These are phyloP conservation scores for Cyclostephanos invisitatus DNA, from an alignment of 108 stramenopile genomes.

Conservation along the genomic window DNA sequence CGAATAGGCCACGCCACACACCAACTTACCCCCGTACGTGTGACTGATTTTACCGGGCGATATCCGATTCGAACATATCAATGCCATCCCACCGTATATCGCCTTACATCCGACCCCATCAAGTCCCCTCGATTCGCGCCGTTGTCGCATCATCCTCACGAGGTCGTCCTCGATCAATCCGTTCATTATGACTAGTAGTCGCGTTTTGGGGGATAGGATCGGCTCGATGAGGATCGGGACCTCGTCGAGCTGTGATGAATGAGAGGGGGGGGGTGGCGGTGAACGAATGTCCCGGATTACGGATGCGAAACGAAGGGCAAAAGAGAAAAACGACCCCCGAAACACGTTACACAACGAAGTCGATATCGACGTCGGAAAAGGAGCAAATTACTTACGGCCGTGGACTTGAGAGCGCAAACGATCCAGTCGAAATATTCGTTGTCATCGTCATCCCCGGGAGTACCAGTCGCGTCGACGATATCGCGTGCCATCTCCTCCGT, in stretches of 20 bases:
- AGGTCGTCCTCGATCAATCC: constrained; percentile 86
- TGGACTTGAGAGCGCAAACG: constrained; percentile 71
- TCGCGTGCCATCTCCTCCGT: constrained; percentile 38
- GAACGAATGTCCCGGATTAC: background rate
- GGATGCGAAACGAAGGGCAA: background rate
- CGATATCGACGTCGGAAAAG: background rate
- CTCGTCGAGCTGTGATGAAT: constrained; percentile 28
- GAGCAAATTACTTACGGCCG: constrained; percentile 19
- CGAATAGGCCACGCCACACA: constrained; percentile 43
- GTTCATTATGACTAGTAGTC: constrained; percentile 84
- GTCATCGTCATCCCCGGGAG: constrained; percentile 6
- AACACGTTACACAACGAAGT: background rate
- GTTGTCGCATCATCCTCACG: constrained; percentile 30
- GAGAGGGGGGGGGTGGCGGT: no score
- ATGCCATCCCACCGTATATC: constrained; percentile 84
- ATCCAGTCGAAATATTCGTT: constrained; percentile 75
- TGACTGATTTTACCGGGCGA: constrained; percentile 68
- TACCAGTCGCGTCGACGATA: background rate
- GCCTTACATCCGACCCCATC: constrained; percentile 60
- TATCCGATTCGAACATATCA: constrained; percentile 75
- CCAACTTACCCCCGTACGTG: constrained; percentile 63
- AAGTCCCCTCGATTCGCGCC: constrained; percentile 18
- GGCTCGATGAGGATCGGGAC: constrained; percentile 66
- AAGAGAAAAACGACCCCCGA: no score
- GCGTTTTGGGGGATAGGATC: constrained; percentile 55